Evolutionary conservation across 108 stramenopile genomes (phyloP), one percentile per base, ranked within the genome.

Genomic region (Bacterosira constricta): DNA sequence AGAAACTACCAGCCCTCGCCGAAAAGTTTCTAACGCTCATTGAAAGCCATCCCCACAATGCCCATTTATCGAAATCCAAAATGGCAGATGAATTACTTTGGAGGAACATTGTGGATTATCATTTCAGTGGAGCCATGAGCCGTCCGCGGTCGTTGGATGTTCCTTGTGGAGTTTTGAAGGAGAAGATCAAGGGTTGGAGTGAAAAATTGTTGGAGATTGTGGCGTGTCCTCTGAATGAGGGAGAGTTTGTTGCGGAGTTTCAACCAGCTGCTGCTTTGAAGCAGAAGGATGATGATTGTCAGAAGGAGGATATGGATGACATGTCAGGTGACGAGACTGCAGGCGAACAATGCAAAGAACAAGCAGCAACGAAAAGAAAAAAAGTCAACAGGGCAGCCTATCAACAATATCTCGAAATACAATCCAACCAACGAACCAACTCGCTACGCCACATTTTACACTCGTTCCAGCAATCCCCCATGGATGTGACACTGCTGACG

Each of bases 81-180:
- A 64, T 23, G 12, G 6, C 46, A 8, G 69, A 77, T 25, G 46
- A 49, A n/a, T 58, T 69, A 18, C 52, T 77, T 6, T 77, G 76
- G 76, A 63, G 50, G 37, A 20, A 49, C 25, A 77, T 77, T 54
- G 67, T 70, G 12, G 50, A 77, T 64, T 77, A 59, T 32, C 63
- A 31, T 1, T n/a, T 12, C 5, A 42, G 56, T 20, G 63, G 63
- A 11, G n/a, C n/a, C n/a, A 77, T 70, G 59, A 65, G 23, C 15
- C 31, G 76, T 11, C 76, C 76, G 0, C 13, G n/a, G 1, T 53
- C 39, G 6, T 42, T 77, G 54, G 32, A 56, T 23, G 10, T 57
- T 20, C 76, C 76, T 6, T 38, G 45, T 10, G 21, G 17, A 3
- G 1, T 31, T 6, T 47, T 62, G 29, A 47, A 47, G 38, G 21